Base-by-base conservation (phyloP, 352 stramenopile species). In the Thraustotheca clavata region DNA sequence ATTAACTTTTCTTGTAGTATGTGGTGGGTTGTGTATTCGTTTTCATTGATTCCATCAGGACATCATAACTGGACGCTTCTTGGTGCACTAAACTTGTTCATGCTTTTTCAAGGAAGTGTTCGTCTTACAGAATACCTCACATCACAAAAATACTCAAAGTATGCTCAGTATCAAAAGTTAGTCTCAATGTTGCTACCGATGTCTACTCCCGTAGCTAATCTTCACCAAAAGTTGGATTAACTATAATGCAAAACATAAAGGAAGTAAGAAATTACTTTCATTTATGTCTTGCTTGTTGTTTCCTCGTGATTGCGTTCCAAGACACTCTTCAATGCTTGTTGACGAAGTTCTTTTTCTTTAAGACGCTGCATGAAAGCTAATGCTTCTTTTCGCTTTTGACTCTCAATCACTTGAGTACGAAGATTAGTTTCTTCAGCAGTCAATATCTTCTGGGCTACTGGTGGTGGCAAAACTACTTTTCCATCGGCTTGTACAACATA, bases 21-120 rank as follows among this genome's bases (percentile, higher is more conserved):
- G 43, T 98, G 91, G 91, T 95, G 92, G 65, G 79, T 77, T 3
- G 96, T 92, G 69, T 97, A 96, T 67, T 62, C 95, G 6, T 97
- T 97, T 70, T 87, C 81, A 34, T 69, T 96, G n/a, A 72, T 81
- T 46, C 71, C 81, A 4, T 76, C 71, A 1, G 72, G 76, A 16
- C 63, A 67, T 4, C 39, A 52, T 32, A 97, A 97, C 71, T 86
- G 79, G 76, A 89, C 85, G 22, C 67, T 73, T 32, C 35, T 91
- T 12, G 91, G 91, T 29, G 84, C 74, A n/a, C 62, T 93, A 31
- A 62, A 96, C 34, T 72, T 97, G 11, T 76, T 86, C 36, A 38
- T 94, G 39, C 75, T 98, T 33, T 98, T 98, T 73, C 84, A 95
- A 69, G 87, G 85, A 52, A 96, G 86, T 33, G 87, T 87, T 4